Base-by-base conservation (phyloP, 1,284 basidiomycete species). In the Exobasidium cylindrosporum region DNA sequence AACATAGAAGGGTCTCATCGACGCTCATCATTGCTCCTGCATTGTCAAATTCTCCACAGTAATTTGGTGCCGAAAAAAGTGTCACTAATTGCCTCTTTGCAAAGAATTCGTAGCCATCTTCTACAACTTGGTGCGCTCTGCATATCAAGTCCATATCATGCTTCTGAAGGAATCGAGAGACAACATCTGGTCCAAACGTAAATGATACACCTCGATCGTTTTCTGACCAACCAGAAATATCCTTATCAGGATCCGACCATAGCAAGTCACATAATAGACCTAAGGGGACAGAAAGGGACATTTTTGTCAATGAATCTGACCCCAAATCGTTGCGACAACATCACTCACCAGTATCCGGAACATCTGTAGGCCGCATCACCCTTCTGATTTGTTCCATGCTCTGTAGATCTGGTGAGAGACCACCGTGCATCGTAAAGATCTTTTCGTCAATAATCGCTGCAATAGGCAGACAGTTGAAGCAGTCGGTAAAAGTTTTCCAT, bases 21-120 rank as follows among this genome's bases (percentile, higher is more conserved):
- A 98, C 96, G 78, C 91, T 94, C 96, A 98, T 98, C 95, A 98
- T 97, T 29, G 95, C 95, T 45, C 95, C 95, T 17, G 94, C 94
- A 80, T 98, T 98, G 83, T 98, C 96, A 78, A 98, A 98, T 76
- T 96, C 92, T 29, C 60, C 60, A 35, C 60, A 62, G 56, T 62
- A 62, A 32, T 97, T 97, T 64, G 95, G 96, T 61, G 95, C 95
- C 17, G 91, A 95, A 84, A 98, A 98, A 49, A 98, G 82, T 21
- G 95, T 98, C 70, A 98, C 95, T 69, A 98, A 83, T 83, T 96
- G 93, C 71, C 95, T 86, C 83, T 97, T 97, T 59, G 94, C 94
- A 77, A 97, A 98, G 83, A 98, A 98, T 81, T 98, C 95, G 82
- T 97, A 98, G 29, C 95, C 95, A 73, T 98, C 95, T 81, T 98